Evolutionary conservation across 1,139 yeast species (phyloP), one percentile per base, ranked within the genome.

Genomic region (Yamadazyma dushanensis): DNA sequence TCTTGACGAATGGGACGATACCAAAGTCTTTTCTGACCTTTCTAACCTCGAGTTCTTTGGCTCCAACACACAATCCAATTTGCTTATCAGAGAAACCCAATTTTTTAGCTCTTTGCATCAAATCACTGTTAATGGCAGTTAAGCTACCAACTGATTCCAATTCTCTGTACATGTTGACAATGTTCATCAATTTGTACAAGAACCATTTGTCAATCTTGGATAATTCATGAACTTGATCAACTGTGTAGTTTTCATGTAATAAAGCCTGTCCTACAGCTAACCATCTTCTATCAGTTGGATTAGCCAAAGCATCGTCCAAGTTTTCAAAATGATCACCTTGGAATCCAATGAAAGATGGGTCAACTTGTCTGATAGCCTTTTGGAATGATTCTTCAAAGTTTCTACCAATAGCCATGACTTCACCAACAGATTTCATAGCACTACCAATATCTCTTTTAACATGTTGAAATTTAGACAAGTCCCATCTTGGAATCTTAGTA

Each of bases 381-480:
- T 92, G 98, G 76, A 92, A 83, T 11, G 97, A 86, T 66, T 92
- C 98, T 69, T 92, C 98, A 59, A 90, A 92, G 52, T 81, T 92
- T 69, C 98, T 83, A 56, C 98, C 98, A 59, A 92, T 92, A 38
- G 97, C 95, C 98, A 92, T 92, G 43, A 92, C 98, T 67, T 92
- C 98, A 63, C 98, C 98, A 40, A 92, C 98, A 31, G 97, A 90
- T 67, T 92, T 92, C 98, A 92, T 92, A 34, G 97, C 82, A 19
- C 96, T 87, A 31, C 96, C 96, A 58, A 90, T 84, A 51, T 84
- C 89, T 61, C 95, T 80, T 61, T 87, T 83, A 43, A 90, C 97
- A 57, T 88, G 95, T 62, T 87, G 94, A 73, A 92, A 92, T 73
- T 92, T 92, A 46, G 92, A 70, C 63, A 92, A 73, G 72, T 92